Evolutionary conservation across 495 filamentous ascomycete genomes (phyloP).

Genomic region (Sphaerosporella brunnea): DNA sequence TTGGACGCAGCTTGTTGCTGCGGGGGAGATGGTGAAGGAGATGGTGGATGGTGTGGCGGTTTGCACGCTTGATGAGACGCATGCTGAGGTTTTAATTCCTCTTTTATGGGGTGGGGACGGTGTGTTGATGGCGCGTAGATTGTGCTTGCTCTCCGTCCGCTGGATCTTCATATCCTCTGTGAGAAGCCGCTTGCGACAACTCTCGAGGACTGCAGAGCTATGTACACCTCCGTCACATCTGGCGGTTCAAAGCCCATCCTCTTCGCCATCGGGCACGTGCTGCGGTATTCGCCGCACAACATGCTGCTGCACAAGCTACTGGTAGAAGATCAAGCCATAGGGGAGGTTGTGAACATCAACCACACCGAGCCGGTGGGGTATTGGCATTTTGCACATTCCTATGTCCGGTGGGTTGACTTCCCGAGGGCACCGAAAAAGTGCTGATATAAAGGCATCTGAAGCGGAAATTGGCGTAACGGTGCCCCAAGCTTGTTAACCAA

Average conservation of each 20-base stretch:
- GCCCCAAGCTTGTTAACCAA: slow-evolving; percentile 78
- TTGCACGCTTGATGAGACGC: slow-evolving; percentile 75
- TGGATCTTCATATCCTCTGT: slow-evolving; percentile 70
- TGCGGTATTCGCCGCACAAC: slow-evolving; percentile 83
- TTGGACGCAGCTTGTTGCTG: slow-evolving; percentile 51
- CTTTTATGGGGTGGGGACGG: too few relatives aligned
- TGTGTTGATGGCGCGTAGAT: slow-evolving; percentile 33
- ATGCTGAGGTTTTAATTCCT: slow-evolving; percentile 36
- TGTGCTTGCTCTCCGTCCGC: slow-evolving; percentile 24
- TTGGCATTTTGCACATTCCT: slow-evolving; percentile 92
- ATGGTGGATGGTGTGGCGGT: slow-evolving; percentile 69
- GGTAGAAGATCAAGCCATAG: slow-evolving; percentile 52
- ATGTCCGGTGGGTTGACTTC: slow-evolving; percentile 53
- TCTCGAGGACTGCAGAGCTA: slow-evolving; percentile 53
- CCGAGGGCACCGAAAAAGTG: too few relatives aligned
- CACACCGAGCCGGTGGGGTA: slow-evolving; percentile 89
- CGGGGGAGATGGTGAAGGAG: slow-evolving; percentile 35
- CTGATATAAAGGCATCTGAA: too few relatives aligned
- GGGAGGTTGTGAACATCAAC: slow-evolving; percentile 71
- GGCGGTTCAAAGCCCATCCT: slow-evolving; percentile 28
- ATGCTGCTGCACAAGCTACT: slow-evolving; percentile 62
- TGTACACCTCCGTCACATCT: slow-evolving; percentile 39
- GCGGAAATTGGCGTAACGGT: slow-evolving; percentile 82
- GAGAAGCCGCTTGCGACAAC: slow-evolving; percentile 84
- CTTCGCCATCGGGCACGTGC: slow-evolving; percentile 70